A percentile compares a stretch with the other conserved stretches of the same genome.
Evolutionary conservation across 2,329 filamentous ascomycete genomes (phyloP).

Genomic region (Colletotrichum sp.): DNA sequence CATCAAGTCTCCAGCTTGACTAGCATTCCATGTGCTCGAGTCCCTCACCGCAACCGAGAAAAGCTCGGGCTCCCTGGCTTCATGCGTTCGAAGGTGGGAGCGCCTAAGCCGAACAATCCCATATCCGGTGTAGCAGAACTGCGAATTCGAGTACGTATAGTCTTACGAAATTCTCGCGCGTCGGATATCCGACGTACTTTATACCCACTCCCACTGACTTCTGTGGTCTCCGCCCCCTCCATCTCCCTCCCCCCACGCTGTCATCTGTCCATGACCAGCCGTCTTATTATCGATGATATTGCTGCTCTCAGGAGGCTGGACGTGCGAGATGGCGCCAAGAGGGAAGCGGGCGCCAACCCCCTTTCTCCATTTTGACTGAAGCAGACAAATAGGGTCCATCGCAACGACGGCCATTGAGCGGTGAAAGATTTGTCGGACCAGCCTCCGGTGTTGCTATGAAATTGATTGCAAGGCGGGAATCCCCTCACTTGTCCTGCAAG

Average conservation of each 20-base stretch:
- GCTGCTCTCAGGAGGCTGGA: not conserved
- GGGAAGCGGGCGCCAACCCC: not conserved
- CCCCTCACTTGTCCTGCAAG: not conserved
- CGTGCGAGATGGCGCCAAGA: not conserved
- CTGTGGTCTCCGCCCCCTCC: not conserved
- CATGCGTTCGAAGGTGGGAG: not conserved
- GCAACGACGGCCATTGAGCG: not conserved
- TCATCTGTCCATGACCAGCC: not conserved
- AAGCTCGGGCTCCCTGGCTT: not conserved
- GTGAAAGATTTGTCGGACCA: not conserved
- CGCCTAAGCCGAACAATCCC: not conserved
- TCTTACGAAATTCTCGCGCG: not conserved
- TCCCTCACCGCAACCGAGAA: not conserved
- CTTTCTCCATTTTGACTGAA: not conserved
- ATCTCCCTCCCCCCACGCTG: not conserved
- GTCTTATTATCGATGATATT: not conserved
- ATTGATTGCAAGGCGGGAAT: not conserved
- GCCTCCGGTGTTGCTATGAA: not conserved
- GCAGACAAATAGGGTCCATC: not conserved
- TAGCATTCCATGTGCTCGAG: not conserved
- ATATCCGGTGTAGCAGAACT: not conserved
- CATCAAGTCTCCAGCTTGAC: not conserved
- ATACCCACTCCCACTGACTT: not conserved
- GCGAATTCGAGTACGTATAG: not conserved
- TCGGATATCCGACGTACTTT: not conserved